A percentile compares a stretch with the other conserved stretches of the same genome.
Evolutionary conservation across 495 filamentous ascomycete species (phyloP).

Genomic region (Neurospora terricola): DNA sequence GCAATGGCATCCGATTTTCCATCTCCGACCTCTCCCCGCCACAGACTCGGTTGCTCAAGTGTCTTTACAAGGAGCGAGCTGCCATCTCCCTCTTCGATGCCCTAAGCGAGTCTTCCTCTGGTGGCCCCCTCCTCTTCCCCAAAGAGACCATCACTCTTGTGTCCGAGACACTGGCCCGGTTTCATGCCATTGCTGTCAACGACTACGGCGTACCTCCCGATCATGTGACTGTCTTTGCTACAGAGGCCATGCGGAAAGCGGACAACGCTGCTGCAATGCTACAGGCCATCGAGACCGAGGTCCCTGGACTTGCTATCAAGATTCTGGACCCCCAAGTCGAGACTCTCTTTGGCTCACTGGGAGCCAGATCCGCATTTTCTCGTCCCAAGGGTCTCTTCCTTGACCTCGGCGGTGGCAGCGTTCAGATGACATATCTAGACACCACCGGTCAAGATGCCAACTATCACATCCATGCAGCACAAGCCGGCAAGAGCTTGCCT

Average conservation of each 20-base stretch:
- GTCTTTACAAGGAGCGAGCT: slow-evolving; percentile 65
- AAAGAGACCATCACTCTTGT: slow-evolving; percentile 51
- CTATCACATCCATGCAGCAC: slow-evolving; percentile 39
- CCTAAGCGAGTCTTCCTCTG: slow-evolving; percentile 36
- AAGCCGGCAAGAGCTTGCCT: slow-evolving; percentile 49
- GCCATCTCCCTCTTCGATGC: slow-evolving; percentile 88
- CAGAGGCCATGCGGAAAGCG: slow-evolving; percentile 79
- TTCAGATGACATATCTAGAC: slow-evolving; percentile 79
- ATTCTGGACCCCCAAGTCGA: slow-evolving; percentile 73
- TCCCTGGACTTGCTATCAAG: slow-evolving; percentile 55
- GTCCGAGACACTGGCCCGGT: slow-evolving; percentile 54
- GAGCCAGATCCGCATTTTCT: slow-evolving; percentile 65
- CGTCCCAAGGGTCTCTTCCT: slow-evolving; percentile 59
- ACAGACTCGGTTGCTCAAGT: slow-evolving; percentile 60
- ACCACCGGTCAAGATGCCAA: slow-evolving; percentile 41
- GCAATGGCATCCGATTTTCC: slow-evolving; percentile 92
- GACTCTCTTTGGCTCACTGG: slow-evolving; percentile 71
- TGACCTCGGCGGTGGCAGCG: slow-evolving; percentile 84
- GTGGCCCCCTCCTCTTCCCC: slow-evolving; percentile 47
- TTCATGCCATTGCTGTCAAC: slow-evolving; percentile 58
- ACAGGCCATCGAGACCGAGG: slow-evolving; percentile 42
- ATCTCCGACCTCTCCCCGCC: slow-evolving; percentile 70
- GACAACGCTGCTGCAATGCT: slow-evolving; percentile 62
- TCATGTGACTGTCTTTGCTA: slow-evolving; percentile 69
- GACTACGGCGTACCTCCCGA: slow-evolving; percentile 50